phyloP scores from a whole-genome alignment of 1,284 basidiomycete genomes.

The Marasmius sp. region DNA sequence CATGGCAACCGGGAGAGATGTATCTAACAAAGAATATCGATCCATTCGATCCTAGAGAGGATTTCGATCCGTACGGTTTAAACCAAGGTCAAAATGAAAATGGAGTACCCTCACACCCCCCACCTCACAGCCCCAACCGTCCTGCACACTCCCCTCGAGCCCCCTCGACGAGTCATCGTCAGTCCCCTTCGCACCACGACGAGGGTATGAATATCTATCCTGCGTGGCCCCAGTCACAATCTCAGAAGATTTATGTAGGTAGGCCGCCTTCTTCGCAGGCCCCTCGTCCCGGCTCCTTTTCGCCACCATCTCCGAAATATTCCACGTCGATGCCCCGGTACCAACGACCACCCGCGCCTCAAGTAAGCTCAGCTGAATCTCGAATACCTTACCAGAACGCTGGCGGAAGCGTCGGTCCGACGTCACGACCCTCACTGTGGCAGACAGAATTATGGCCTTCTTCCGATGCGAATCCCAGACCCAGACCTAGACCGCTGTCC shows the following conservation, averaged over 20 bases:
- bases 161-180: constrained; percentile 27
- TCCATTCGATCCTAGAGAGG: too few species aligned
- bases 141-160: constrained; percentile 29
- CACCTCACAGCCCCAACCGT: constrained; percentile 31
- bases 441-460: constrained; percentile 1
- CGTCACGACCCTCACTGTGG: background rate
- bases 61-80: constrained; percentile 34
- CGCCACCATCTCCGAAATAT: background rate
- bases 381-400: constrained; percentile 6
- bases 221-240: constrained; percentile 50
- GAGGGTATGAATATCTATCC: constrained; percentile 37
- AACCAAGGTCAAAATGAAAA: constrained; percentile 25
- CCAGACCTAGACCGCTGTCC: too few species aligned
- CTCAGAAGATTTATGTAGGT: constrained; percentile 30
- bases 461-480: too few species aligned
- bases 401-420: constrained; percentile 7
- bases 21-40: constrained; percentile 35
- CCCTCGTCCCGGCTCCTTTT: background rate
- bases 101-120: constrained; percentile 40
- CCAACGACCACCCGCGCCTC: constrained; percentile 16
- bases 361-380: constrained; percentile 15
- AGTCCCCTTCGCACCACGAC: constrained; percentile 35
- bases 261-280: background rate
- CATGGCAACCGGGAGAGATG: constrained; percentile 57
- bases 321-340: background rate